Evolutionary conservation across 176 grass and related monocot genomes (phyloP).

Genomic region (Paspalum vaginatum): DNA sequence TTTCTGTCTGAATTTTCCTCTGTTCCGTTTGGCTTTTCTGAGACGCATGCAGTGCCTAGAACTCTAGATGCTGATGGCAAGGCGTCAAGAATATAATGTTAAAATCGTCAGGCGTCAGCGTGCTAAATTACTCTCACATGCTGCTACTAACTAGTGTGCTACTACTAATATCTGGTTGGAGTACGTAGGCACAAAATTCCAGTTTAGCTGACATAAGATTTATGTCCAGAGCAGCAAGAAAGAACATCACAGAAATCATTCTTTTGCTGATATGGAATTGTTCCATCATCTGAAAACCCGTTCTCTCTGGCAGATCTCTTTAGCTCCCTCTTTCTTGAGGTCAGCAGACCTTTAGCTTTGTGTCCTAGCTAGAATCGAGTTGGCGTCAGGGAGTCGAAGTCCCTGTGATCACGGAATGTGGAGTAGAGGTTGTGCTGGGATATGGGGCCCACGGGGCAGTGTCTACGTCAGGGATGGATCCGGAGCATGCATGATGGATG

Average conservation of each 20-base stretch:
- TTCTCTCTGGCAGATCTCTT: not conserved
- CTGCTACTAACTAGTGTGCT: not conserved
- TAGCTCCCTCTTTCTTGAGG: not conserved
- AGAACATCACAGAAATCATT: not conserved
- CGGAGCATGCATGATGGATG: not conserved
- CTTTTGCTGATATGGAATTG: not conserved
- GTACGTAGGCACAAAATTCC: not conserved
- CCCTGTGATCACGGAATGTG: conserved; percentile 21
- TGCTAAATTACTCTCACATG: not conserved
- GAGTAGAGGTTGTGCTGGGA: not conserved
- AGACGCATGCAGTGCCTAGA: too few relatives aligned
- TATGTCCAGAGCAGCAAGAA: not conserved
- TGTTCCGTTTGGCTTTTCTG: not conserved
- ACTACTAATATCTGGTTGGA: not conserved
- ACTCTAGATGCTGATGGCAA: too few relatives aligned
- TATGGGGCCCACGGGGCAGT: not conserved
- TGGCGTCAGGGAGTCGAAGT: conserved; percentile 47
- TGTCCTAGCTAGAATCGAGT: conserved; percentile 29
- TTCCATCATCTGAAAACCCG: too few relatives aligned
- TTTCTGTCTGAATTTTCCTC: not conserved
- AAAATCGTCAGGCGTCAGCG: too few relatives aligned
- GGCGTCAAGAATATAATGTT: too few relatives aligned
- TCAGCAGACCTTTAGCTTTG: not conserved
- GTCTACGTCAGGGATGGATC: not conserved
- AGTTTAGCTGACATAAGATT: not conserved